These are phyloP conservation scores for Boletus speciosus DNA, from an alignment of 768 basidiomycete genomes.

Conservation along the genomic window DNA sequence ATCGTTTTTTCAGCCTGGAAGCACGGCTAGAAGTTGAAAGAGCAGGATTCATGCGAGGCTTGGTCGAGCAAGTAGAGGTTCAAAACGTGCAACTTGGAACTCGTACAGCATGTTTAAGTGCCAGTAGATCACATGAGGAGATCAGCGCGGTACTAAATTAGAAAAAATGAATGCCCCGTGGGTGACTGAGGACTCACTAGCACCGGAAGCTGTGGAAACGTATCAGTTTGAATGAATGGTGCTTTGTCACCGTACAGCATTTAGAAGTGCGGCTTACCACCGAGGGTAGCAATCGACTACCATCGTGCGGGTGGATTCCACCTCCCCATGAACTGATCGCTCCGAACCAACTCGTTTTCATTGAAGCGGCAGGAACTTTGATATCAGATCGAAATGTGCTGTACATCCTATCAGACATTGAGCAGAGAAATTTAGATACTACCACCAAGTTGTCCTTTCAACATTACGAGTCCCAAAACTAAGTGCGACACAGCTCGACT, in stretches of 20 bases:
- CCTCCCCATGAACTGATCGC: not conserved
- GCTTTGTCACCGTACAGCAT: not conserved
- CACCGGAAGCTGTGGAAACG: not conserved
- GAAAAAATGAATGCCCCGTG: not conserved
- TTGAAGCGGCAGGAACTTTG: no score
- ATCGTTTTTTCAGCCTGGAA: slow-evolving; percentile 32
- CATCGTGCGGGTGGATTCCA: not conserved
- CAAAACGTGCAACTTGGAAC: not conserved
- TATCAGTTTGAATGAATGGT: not conserved
- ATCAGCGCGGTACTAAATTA: not conserved
- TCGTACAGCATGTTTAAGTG: not conserved
- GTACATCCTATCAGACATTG: no score
- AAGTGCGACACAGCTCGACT: no score
- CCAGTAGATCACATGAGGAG: not conserved
- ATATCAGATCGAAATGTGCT: no score
- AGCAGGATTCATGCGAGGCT: slow-evolving; percentile 1
- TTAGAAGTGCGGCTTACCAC: not conserved
- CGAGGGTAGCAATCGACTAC: no score
- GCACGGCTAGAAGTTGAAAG: not conserved
- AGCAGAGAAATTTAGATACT: no score
- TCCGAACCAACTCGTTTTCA: not conserved
- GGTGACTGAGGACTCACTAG: no score
- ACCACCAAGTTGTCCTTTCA: no score
- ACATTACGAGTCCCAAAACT: no score
- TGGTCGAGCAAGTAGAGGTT: not conserved